Base-by-base conservation (phyloP, 768 basidiomycete species). In the Leccinum disarticulatum region DNA sequence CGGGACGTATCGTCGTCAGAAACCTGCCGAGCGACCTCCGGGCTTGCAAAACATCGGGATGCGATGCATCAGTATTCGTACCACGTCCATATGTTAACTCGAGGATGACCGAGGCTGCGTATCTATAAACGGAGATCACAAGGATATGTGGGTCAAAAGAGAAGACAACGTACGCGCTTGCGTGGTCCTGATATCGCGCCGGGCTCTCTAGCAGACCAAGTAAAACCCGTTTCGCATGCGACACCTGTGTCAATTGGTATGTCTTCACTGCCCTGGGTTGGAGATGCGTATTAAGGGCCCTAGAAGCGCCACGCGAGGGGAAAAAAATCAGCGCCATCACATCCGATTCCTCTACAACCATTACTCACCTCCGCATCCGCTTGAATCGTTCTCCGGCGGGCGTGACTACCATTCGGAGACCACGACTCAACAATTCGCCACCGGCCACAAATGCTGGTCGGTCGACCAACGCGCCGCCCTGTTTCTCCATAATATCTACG, bases 401-500 rank as follows among this genome's bases (percentile, higher is more conserved):
- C 5, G 79, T 81, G 17, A 82, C 71, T 28, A 85, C 49, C n/a
- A 81, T 70, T 31, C 83, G 68, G 79, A 84, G 81, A 0, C 83
- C 84, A 6, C 84, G 80, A 1, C 77, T 77, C 1, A 85, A 70
- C 0, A 81, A 77, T 58, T 85, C 81, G 1, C 84, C 83, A 41
- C 61, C 22, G 0, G 84, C 77, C 36, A 85, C 80, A 31, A 71
- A 77, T 1, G 83, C 82, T 52, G 27, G 49, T 4, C 49, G 28
- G 8, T 50, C 49, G 28, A 30, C 49, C 17, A 50, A 50, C 0
- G 70, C 61, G 1, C 79, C 78, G 0, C 83, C 83, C 63, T 84
- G 82, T 59, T 80, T 81, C 66, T 86, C 84, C 83, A 86, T 81
- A 54, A 85, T 80, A 3, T 85, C 83, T 1, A 83, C 74, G 0